phyloP scores from a whole-genome alignment of 768 basidiomycete genomes.

The Trametes meyenii region DNA sequence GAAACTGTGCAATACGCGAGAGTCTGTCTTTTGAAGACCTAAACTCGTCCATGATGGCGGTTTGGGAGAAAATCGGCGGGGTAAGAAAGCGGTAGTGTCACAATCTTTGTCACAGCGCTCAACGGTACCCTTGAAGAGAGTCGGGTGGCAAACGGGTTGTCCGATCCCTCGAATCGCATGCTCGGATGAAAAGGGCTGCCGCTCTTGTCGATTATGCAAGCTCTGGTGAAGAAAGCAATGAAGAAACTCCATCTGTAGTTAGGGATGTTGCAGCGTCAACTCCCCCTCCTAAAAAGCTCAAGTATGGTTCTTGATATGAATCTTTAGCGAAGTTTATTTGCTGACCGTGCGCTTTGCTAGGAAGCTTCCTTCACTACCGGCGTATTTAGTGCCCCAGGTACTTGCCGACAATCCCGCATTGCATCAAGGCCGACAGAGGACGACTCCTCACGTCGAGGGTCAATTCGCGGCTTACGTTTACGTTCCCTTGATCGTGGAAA shows the following conservation, averaged over 20 bases:
- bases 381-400: conserved; percentile 45
- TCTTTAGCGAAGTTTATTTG: not conserved
- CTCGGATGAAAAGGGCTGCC: conserved; percentile 24
- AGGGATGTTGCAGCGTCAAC: not conserved
- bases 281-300: conserved; percentile 16
- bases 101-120: not conserved
- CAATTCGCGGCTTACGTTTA: conserved; percentile 85
- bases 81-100: conserved; percentile 4
- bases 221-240: conserved; percentile 25
- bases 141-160: not conserved
- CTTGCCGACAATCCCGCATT: conserved; percentile 74
- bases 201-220: conserved; percentile 26
- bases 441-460: conserved; percentile 81
- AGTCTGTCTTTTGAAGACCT: not conserved
- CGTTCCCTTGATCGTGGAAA: conserved; percentile 56
- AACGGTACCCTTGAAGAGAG: not conserved
- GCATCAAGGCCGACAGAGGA: conserved; percentile 83
- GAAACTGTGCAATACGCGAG: not conserved
- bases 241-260: not conserved
- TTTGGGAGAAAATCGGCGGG: not conserved
- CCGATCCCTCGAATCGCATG: not conserved
- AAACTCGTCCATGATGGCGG: not conserved
- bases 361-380: conserved; percentile 63
- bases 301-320: not conserved
- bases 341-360: conserved; percentile 12